Percentiles rank a stretch among this genome's conserved stretches.
Evolutionary conservation across 1,284 basidiomycete genomes (phyloP).

Genomic region (Blastosporella zonata): DNA sequence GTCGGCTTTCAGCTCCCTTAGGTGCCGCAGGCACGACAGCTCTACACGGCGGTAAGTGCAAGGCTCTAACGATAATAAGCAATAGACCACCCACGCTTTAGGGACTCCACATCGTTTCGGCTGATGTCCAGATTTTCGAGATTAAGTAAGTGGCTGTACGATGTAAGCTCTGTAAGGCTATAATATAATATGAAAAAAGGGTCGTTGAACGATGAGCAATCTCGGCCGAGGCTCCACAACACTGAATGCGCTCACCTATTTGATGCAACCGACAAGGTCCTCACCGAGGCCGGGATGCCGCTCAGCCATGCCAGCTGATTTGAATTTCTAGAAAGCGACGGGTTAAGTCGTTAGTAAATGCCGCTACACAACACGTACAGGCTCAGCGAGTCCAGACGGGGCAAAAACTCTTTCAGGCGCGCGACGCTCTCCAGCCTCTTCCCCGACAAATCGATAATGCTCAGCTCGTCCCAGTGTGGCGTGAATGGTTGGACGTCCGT

Average conservation of each 20-base stretch:
- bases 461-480: conserved; percentile 88
- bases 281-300: conserved; percentile 75
- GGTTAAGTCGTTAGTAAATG: background rate
- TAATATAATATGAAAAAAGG: background rate
- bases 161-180: conserved; percentile 83
- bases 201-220: background rate
- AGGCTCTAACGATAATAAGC: conserved; percentile 11
- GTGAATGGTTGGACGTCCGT: conserved; percentile 96
- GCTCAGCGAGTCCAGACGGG: conserved; percentile 76
- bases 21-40: conserved; percentile 78
- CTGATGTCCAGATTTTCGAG: conserved; percentile 92
- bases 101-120: conserved; percentile 83
- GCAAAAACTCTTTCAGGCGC: conserved; percentile 91
- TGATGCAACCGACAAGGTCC: conserved; percentile 77
- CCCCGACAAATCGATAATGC: conserved; percentile 72
- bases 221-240: background rate
- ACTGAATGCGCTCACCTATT: conserved; percentile 56
- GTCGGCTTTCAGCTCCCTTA: conserved; percentile 89
- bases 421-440: conserved; percentile 88
- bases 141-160: conserved; percentile 84
- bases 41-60: conserved; percentile 43
- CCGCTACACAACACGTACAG: conserved; percentile 54
- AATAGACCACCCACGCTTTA: conserved; percentile 65
- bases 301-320: conserved; percentile 88
- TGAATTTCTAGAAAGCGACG: conserved; percentile 52